These are phyloP conservation scores for Fusarium duplospermum DNA, from an alignment of 2,329 filamentous ascomycete species.

Conservation along the genomic window DNA sequence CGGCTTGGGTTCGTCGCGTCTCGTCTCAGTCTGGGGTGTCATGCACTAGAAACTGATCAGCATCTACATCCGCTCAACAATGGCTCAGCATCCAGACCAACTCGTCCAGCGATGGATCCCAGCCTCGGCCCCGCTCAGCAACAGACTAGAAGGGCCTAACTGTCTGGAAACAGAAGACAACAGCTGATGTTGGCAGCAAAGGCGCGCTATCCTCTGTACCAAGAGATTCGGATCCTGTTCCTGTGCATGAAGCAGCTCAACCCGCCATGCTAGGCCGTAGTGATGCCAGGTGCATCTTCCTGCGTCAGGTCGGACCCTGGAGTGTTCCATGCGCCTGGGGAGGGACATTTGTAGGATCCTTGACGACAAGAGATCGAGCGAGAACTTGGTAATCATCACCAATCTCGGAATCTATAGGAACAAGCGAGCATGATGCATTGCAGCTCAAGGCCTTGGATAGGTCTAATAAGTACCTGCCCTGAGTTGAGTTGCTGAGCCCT, in stretches of 20 bases:
- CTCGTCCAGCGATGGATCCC: constrained; percentile 4
- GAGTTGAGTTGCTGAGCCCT: neutral
- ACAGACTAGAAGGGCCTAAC: constrained; percentile 24
- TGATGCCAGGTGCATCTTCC: neutral
- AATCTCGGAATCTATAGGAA: constrained; percentile 7
- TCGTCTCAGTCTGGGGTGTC: constrained; percentile 8
- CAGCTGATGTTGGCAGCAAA: constrained; percentile 33
- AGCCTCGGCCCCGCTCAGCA: constrained; percentile 21
- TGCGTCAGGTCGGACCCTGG: constrained; percentile 5
- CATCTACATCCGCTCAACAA: constrained; percentile 3
- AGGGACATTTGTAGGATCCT: constrained; percentile 13
- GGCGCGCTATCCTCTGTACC: constrained; percentile 22
- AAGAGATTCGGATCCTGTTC: constrained; percentile 17
- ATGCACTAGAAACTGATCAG: constrained; percentile 24
- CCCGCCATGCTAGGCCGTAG: neutral
- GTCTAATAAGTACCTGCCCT: neutral
- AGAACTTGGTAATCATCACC: constrained; percentile 2
- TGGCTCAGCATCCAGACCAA: constrained; percentile 24
- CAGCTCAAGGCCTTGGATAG: neutral
- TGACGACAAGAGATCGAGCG: neutral
- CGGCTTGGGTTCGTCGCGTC: constrained; percentile 13
- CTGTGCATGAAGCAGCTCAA: constrained; percentile 16
- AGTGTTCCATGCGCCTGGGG: constrained; percentile 27
- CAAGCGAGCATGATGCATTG: constrained; percentile 4
- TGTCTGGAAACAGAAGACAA: constrained; percentile 30